Conservation (phyloP, 495 filamentous ascomycete genomes). For the Lepidopterella palustris region DNA sequence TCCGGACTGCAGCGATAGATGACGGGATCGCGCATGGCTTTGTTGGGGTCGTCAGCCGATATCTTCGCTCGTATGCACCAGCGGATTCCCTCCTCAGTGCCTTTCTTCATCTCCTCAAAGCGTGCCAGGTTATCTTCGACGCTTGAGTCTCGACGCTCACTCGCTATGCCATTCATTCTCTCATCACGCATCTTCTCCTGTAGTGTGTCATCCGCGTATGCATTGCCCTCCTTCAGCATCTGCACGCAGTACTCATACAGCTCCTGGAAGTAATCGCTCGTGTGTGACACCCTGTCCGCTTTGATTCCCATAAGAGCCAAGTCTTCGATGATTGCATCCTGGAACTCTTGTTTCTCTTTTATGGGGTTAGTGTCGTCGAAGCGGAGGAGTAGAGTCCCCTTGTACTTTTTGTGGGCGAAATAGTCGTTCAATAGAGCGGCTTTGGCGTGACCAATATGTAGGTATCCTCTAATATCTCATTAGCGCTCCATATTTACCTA, state of each 20-base stretch:
- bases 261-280: slow-evolving; percentile 86
- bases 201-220: slow-evolving; percentile 85
- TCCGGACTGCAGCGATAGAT: slow-evolving; percentile 84
- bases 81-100: slow-evolving; percentile 63
- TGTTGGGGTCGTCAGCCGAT: slow-evolving; percentile 74
- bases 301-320: slow-evolving; percentile 78
- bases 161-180: slow-evolving; percentile 68
- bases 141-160: slow-evolving; percentile 65
- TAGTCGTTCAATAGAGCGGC: slow-evolving; percentile 89
- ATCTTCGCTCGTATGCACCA: slow-evolving; percentile 91
- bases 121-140: slow-evolving; percentile 71
- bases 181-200: slow-evolving; percentile 79
- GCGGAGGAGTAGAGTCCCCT: slow-evolving; percentile 72
- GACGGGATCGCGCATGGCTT: slow-evolving; percentile 83
- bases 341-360: slow-evolving; percentile 89
- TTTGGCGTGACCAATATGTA: slow-evolving; percentile 92
- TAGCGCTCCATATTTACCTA: too few species aligned
- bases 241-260: slow-evolving; percentile 70
- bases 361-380: slow-evolving; percentile 93
- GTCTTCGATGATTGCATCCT: slow-evolving; percentile 83
- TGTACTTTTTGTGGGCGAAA: slow-evolving; percentile 85
- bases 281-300: slow-evolving; percentile 70
- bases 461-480: slow-evolving; percentile 56
- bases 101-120: slow-evolving; percentile 86
- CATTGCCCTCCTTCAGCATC: slow-evolving; percentile 76